Evolutionary conservation across 495 filamentous ascomycete species (phyloP), one percentile per base, ranked within the genome.

Genomic region (Podospora australis): DNA sequence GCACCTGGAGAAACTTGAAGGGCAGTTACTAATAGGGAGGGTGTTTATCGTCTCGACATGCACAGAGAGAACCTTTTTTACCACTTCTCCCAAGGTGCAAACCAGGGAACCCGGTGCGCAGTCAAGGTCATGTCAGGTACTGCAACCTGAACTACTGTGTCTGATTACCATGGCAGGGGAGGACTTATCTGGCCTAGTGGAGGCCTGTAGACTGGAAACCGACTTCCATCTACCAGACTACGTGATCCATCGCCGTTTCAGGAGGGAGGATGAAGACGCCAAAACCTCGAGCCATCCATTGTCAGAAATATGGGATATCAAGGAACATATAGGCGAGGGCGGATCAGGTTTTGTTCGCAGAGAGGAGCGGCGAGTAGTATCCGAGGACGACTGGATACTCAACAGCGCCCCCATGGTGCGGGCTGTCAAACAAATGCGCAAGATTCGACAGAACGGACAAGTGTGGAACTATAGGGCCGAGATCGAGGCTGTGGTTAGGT

Each of bases 401-500:
- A 6, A 4, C 0, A n/a, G 16, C 23, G 17, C 3, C 14, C 39
- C 39, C 4, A 41, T 4, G 6, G 39, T 53, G 22, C 26, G 49
- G n/a, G 49, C 49, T 9, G 49, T 51, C 30, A 51, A 51, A 32
- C 14, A 39, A 13, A 44, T 51, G 26, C 13, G 40, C n/a, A 41
- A 41, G 39, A 4, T 41, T 8, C 9, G 3, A 7, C 32, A 36
- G n/a, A 36, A 36, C n/a, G 20, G 20, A 24, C 13, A 6, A n/a
- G 1, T 22, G 20, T n/a, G 17, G 20, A 39, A 45, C 41, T 51
- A 51, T 32, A 24, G 20, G 25, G 21, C 21, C 5, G 50, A 53
- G 44, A 35, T 53, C 20, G 44, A 48, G 22, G 50, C 50, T 10
- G 36, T 53, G 8, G 39, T 36, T 21, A 53, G 48, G 50, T 53